Evolutionary conservation across 495 filamentous ascomycete genomes (phyloP), one percentile per base, ranked within the genome.

Genomic region (Aspergillus baeticus): DNA sequence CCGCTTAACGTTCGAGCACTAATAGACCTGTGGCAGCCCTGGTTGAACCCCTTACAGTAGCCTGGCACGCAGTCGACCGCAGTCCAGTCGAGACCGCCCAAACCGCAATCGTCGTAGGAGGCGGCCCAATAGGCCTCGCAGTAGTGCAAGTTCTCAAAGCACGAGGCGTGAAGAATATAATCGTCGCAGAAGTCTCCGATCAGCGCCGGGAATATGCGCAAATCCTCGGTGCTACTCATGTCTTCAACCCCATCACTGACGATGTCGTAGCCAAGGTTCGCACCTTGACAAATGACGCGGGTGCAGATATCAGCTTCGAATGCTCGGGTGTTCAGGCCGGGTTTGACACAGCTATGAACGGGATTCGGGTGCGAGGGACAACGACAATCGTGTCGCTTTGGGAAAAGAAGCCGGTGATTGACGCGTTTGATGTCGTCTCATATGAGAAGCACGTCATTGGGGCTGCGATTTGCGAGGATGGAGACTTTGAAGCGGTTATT

Each of bases 11-110:
- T 17, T 48, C 20, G 11, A 31, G 8, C 18, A 31, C 5, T 58
- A 10, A 51, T 57, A 37, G 42, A 63, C 34, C n/a, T 29, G 26
- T 3, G 8, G 37, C 56, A 74, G 83, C 84, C 1, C 73, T 84
- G 13, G 67, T 87, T 43, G 84, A 88, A 54, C 85, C 84, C 1
- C 70, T 87, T 0, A 69, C 81, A 14, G 84, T 87, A 10, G 85
- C 75, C 55, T 87, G 83, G 84, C 84, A 88, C 63, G 83, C 81
- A n/a, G 77, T 87, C 31, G 77, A 73, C 17, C 51, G 51, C 15
- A 77, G 71, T 37, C 72, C 77, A 0, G 68, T 82, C 60, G 73
- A 81, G 54, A 59, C 62, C 20, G 69, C 72, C 13, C 72, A 79
- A 46, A 71, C 71, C 0, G 76, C 75, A 5, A 65, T 87, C 18